These are phyloP conservation scores for Hordeum marinum DNA, from an alignment of 176 grass and related monocot species.

Conservation along the genomic window DNA sequence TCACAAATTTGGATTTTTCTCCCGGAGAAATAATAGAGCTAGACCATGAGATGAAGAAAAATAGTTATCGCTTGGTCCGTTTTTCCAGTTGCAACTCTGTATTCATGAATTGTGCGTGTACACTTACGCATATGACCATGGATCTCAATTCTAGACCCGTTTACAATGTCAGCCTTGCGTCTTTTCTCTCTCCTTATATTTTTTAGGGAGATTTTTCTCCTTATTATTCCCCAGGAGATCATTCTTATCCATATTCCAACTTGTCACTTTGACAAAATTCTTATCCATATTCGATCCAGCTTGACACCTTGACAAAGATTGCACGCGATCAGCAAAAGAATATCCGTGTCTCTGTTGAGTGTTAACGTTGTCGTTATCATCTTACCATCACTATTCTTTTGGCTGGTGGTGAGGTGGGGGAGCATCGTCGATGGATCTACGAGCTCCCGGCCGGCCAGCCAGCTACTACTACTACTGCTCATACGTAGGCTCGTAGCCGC, in stretches of 20 bases:
- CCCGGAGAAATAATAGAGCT: too few relatives aligned
- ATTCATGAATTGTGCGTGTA: background rate
- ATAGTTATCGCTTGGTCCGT: background rate
- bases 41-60: background rate
- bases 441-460: background rate
- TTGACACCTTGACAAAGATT: background rate
- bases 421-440: background rate
- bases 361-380: background rate
- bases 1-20: background rate
- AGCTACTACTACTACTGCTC: background rate
- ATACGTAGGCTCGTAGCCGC: background rate
- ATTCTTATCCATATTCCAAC: background rate
- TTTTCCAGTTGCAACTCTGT: background rate
- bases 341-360: background rate
- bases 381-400: too few relatives aligned
- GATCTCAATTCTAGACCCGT: background rate
- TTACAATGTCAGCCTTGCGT: background rate
- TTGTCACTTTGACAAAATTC: background rate
- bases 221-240: background rate
- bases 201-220: background rate
- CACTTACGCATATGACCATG: background rate
- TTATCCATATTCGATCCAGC: background rate
- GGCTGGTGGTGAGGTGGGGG: background rate
- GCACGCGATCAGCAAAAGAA: background rate
- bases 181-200: background rate